Conservation (phyloP, 2,329 filamentous ascomycete species). For the Calonectria pteridis region DNA sequence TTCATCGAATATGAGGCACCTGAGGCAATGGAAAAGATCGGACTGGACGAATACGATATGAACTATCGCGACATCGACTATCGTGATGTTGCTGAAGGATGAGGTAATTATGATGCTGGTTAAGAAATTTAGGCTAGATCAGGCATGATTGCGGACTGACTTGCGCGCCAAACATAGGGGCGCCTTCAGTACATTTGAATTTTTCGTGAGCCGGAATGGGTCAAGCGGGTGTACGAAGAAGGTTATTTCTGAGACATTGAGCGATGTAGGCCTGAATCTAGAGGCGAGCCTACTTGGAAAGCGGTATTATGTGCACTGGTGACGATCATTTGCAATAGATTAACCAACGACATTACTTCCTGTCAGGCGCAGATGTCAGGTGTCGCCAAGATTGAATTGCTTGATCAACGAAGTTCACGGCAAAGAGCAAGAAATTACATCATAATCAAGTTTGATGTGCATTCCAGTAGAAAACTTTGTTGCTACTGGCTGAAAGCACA, state of each 20-base stretch:
- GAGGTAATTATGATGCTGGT: too few relatives aligned
- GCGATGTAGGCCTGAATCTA: background rate
- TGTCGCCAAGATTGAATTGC: accelerated
- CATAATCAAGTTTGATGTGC: background rate
- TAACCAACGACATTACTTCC: background rate
- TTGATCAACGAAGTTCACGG: background rate
- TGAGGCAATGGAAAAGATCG: background rate
- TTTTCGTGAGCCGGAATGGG: background rate
- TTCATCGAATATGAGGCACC: background rate
- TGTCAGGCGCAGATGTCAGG: background rate
- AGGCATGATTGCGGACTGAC: too few relatives aligned
- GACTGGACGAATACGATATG: too few relatives aligned
- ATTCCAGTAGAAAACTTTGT: background rate
- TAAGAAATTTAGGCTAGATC: too few relatives aligned
- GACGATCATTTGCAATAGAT: background rate
- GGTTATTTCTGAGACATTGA: background rate
- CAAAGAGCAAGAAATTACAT: too few relatives aligned
- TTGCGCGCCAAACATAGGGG: background rate
- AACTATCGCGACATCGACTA: too few relatives aligned
- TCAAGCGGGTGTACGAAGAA: background rate
- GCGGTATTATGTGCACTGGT: background rate
- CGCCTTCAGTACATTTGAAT: background rate
- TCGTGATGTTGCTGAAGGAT: too few relatives aligned
- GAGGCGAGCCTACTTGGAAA: background rate
- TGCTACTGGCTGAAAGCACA: background rate